Evolutionary conservation across 2,329 filamentous ascomycete species (phyloP), one percentile per base, ranked within the genome.

Genomic region (Neocucurbitaria cava): DNA sequence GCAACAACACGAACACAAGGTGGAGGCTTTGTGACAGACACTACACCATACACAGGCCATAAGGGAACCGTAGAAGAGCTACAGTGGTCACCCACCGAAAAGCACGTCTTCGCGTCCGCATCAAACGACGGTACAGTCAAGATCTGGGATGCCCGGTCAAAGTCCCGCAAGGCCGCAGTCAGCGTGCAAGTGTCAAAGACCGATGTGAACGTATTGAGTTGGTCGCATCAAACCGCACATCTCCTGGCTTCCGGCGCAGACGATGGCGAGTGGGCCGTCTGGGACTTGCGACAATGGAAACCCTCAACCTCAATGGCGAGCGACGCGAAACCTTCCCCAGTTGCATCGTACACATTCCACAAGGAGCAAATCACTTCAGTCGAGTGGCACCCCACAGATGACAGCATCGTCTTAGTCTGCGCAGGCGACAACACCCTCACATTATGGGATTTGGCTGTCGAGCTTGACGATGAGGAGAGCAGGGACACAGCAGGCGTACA

Each of bases 251-350:
- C 93, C 0, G 95, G 95, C 40, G 92, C 91, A 59, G 95, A 99
- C 71, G 92, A 97, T 72, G 95, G 95, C 33, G 87, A 89, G 48
- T 98, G 94, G 92, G 92, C 85, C 1, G 93, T 98, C 21, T 99
- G 95, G 95, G 95, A 99, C 76, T 80, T 99, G 70, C 86, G 95
- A 49, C 90, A 96, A 76, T 98, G 94, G 94, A 97, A 96, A 80
- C 87, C 87, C 2, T 81, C 76, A 74, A 52, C 80, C 28, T 79
- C 79, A 6, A 78, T 83, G 46, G 68, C 76, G 48, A 70, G 79
- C 50, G 67, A 73, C 43, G 64, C 85, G 82, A 79, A 74, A 41
- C 89, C 90, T 5, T 88, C 88, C 43, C 90, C 95, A 1, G 90
- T 98, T n/a, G 95, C 95, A 3, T 90, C 89, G 67, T 99, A 98